Evolutionary conservation across 345 rosid genomes (phyloP).

Genomic region (Anacardium occidentale): DNA sequence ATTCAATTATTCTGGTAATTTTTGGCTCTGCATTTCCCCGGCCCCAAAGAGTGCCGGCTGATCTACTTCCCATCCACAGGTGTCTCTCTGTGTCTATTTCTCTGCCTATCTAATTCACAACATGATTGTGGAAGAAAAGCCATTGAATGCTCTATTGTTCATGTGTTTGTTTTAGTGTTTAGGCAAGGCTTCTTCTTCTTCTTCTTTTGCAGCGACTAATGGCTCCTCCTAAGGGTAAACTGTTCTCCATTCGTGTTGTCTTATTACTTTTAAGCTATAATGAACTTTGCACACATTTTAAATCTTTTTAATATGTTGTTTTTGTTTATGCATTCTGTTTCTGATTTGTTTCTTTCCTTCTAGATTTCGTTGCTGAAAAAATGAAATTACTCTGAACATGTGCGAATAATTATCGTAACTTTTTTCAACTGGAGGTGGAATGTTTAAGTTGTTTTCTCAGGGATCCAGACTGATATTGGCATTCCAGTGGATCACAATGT

Average conservation of each 20-base stretch:
- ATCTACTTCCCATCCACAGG: slow-evolving; percentile 28
- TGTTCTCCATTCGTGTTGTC: not conserved
- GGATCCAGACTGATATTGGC: too few species aligned
- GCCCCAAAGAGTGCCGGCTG: slow-evolving; percentile 4
- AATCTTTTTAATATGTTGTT: not conserved
- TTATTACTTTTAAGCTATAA: not conserved
- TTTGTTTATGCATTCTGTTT: not conserved
- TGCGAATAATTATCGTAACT: too few species aligned
- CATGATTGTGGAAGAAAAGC: too few species aligned
- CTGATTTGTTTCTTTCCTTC: not conserved
- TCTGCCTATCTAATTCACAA: not conserved
- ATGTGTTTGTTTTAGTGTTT: not conserved
- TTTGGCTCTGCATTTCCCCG: too few species aligned
- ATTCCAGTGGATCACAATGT: too few species aligned
- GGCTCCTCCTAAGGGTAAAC: slow-evolving; percentile 24
- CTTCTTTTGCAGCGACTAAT: slow-evolving; percentile 14
- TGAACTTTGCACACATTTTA: not conserved
- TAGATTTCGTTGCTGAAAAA: not conserved
- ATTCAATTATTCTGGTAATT: too few species aligned
- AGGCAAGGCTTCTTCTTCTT: not conserved
- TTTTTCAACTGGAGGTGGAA: not conserved
- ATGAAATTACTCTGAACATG: not conserved
- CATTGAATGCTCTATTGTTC: not conserved
- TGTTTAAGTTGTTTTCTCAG: not conserved
- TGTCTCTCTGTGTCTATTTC: not conserved